phyloP scores from a whole-genome alignment of 2,329 filamentous ascomycete species.

The Ceratocystis cubensis region DNA sequence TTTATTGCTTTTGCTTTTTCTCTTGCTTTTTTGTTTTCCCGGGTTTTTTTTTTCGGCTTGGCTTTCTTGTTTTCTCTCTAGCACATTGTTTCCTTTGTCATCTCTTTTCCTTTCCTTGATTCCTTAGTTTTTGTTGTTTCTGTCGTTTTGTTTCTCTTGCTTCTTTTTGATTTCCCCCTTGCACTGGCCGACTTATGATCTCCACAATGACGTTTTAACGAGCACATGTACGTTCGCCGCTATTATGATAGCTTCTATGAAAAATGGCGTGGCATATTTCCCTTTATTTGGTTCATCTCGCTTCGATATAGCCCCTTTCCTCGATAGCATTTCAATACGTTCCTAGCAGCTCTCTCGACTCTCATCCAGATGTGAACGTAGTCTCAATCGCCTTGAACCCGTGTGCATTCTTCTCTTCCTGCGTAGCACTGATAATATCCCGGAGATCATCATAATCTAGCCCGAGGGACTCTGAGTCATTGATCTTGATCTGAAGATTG shows the following conservation, averaged over 20 bases:
- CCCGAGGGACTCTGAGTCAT: not conserved
- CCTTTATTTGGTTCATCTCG: not conserved
- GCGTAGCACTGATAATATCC: not conserved
- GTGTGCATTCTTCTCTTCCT: not conserved
- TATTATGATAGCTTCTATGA: conserved; percentile 5
- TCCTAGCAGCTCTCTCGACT: not conserved
- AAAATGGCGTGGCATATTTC: not conserved
- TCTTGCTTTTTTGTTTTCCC: not conserved
- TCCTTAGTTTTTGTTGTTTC: not conserved
- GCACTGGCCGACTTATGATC: conserved; percentile 1
- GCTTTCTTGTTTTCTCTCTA: not conserved
- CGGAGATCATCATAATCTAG: conserved; percentile 28
- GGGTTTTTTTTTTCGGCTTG: not conserved
- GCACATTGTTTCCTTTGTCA: not conserved
- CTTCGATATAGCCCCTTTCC: not conserved
- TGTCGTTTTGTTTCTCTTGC: not conserved
- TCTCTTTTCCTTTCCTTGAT: conserved; percentile 6
- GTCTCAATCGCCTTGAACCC: not conserved
- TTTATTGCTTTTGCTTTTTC: not conserved
- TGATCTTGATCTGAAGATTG: not conserved
- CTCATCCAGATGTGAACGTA: not conserved
- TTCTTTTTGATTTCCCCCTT: not conserved
- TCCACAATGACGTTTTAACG: conserved; percentile 1
- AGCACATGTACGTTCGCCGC: not conserved
- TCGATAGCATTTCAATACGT: not conserved